A percentile compares a stretch with the other conserved stretches of the same genome.
Conservation (phyloP, 2,329 filamentous ascomycete genomes). For the Colletotrichum acutatum region DNA sequence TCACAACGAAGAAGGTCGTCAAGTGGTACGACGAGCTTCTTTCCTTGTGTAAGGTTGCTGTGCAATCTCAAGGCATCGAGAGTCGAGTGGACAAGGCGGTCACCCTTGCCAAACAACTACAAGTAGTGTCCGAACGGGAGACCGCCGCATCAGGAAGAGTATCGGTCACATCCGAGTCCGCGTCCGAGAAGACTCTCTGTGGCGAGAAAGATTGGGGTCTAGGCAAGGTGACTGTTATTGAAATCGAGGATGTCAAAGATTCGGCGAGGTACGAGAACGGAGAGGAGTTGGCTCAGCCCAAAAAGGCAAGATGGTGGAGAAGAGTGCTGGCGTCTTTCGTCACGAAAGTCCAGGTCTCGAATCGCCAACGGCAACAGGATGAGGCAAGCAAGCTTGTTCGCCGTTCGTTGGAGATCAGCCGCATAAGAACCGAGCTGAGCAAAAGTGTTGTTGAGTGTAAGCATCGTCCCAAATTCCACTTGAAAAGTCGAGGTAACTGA, state of each 20-base stretch:
- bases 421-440: background rate
- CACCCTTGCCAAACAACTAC: background rate
- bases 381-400: background rate
- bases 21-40: background rate
- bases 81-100: background rate
- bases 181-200: background rate
- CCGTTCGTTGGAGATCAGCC: background rate
- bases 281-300: background rate
- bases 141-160: background rate
- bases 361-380: background rate
- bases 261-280: background rate
- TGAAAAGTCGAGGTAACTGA: background rate
- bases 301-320: background rate
- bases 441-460: background rate
- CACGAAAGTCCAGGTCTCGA: background rate
- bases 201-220: background rate
- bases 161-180: background rate
- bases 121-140: background rate
- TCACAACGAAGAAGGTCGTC: background rate
- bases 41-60: background rate
- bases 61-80: background rate
- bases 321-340: background rate
- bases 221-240: background rate
- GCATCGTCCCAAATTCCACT: background rate
- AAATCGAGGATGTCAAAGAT: background rate